Base-by-base conservation (phyloP, 2,329 filamentous ascomycete species). In the Parascedosporium putredinis region DNA sequence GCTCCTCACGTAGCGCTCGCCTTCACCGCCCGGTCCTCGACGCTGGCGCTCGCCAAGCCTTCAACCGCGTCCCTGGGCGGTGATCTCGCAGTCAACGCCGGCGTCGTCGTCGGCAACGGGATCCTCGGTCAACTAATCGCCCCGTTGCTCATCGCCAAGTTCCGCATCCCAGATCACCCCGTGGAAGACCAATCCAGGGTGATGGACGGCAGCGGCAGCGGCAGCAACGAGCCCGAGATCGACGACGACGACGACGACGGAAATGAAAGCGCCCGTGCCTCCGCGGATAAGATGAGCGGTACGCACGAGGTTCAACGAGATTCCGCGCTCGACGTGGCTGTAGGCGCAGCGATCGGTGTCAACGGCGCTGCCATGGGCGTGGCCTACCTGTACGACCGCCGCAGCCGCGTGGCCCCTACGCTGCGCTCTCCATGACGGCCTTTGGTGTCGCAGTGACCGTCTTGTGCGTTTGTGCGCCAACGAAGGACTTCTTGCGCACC, bases 301-400 rank as follows among this genome's bases (percentile, higher is more conserved):
- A 23, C 10, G 38, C 38, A 42, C 16, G 16, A 31, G 5, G 22
- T 47, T 9, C 25, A 50, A 2, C 18, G 4, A 18, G 61, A 63
- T 16, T 64, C 67, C 49, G 59, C 69, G 0, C 51, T 59, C 2
- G 70, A 65, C 0, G 67, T 79, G 2, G 75, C 74, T 1, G 64
- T 71, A 0, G 77, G 76, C 31, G 67, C 76, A 31, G 67, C 74
- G 0, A 67, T 79, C 45, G 77, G 77, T 3, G 71, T 79, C 63
- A 81, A 80, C 54, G 75, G 75, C 1, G 76, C 76, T 0, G 77
- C 77, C 3, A 78, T 81, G 75, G 77, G 77, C 2, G 76, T 77
- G 0, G 69, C 76, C 0, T 75, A 77, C 52, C 64, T 80, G 12
- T 78, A 79, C 50, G 75, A 79, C 59, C 68, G 67, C 6, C 66